Base-by-base conservation (phyloP, 768 basidiomycete species). In the Trametes punicea region DNA sequence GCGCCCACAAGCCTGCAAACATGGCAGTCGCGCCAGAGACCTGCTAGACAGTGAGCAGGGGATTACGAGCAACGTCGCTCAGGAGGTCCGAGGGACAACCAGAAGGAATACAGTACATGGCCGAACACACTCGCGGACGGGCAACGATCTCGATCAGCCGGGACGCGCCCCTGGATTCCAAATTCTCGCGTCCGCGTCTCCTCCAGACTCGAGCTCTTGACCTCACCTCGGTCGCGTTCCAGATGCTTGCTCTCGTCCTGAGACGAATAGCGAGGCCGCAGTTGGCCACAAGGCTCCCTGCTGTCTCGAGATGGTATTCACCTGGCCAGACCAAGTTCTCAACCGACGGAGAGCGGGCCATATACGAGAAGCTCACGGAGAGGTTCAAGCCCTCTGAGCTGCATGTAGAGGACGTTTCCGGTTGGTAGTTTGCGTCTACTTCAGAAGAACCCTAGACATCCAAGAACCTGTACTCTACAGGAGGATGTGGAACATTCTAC, bases 401-500 rank as follows among this genome's bases (percentile, higher is more conserved):
- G 18, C 80, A 84, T 58, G 94, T 98, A 2, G 86, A 94, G 73
- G 96, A 99, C 70, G 82, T 95, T n/a, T 98, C 95, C 25, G 96
- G 96, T 94, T 21, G 36, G 48, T 40, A 26, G 21, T 13, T 44
- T 10, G 23, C 7, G 27, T 15, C n/a, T 6, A 31, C 6, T 34
- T 40, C 7, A 23, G 13, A 13, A 29, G 8, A 30, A 0, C 8
- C 11, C 23, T 4, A 4, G 9, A 18, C 39, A 31, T 7, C n/a
- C 18, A 27, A 39, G 18, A 41, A 30, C 21, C 26, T n/a, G 4
- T 3, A n/a, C 2, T 41, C 7, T 29, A 16, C 50, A 97, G 96
- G 94, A 51, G 97, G 97, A 21, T 98, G 97, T 68, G 97, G 97
- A n/a, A 81, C 86, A 4, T 99, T 98, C 73, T 99, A 96, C 65